Evolutionary conservation across 2,329 filamentous ascomycete species (phyloP).

Genomic region (Cercospora janseana): DNA sequence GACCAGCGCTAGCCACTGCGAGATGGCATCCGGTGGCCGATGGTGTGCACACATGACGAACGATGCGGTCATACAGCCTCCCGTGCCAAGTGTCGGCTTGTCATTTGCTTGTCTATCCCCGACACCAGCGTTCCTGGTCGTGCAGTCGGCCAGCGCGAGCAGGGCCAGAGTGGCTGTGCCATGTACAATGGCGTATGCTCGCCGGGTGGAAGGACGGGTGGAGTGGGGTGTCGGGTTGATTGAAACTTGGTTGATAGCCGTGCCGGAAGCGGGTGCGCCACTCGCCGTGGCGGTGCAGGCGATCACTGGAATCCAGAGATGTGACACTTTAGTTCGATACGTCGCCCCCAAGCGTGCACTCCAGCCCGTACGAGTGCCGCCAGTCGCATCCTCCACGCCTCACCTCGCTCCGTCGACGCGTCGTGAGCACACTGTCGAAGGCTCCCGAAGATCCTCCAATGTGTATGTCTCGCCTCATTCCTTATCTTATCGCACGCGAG

Average conservation of each 20-base stretch:
- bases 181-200: not conserved
- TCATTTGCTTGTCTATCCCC: constrained; percentile 6
- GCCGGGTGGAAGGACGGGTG: constrained; percentile 1
- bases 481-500: not conserved
- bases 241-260: too few relatives aligned
- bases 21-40: constrained; percentile 2
- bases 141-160: not conserved
- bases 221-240: not conserved
- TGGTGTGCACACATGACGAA: constrained; percentile 1
- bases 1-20: constrained; percentile 6
- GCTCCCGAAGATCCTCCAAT: not conserved
- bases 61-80: not conserved
- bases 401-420: not conserved
- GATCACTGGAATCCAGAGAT: too few relatives aligned
- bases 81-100: constrained; percentile 5
- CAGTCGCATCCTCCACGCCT: not conserved
- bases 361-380: not conserved
- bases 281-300: too few relatives aligned
- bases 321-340: too few relatives aligned
- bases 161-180: not conserved
- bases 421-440: not conserved
- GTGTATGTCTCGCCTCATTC: not conserved
- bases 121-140: too few relatives aligned
- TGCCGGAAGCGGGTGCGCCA: too few relatives aligned
- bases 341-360: not conserved